phyloP scores from a whole-genome alignment of 2,329 filamentous ascomycete genomes.

The Exophiala aquamarina region DNA sequence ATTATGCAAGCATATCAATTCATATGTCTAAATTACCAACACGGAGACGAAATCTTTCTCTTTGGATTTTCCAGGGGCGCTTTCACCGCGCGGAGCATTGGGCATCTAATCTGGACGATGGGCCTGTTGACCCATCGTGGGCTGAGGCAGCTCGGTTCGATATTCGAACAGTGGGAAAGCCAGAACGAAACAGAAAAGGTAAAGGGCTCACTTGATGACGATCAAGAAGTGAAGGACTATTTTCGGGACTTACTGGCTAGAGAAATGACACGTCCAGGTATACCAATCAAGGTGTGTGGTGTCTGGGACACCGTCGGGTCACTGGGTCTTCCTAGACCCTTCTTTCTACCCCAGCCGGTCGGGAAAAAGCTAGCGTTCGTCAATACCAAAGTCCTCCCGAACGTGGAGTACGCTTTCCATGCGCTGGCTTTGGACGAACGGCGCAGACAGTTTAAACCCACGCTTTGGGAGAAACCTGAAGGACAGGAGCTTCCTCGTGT shows the following conservation, averaged over 20 bases:
- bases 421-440: slow-evolving; percentile 40
- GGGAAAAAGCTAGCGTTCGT: slow-evolving; percentile 28
- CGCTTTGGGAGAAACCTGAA: slow-evolving; percentile 50
- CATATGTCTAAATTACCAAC: slow-evolving; percentile 28
- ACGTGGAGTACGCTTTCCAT: slow-evolving; percentile 40
- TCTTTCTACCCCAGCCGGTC: slow-evolving; percentile 10
- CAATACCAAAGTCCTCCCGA: slow-evolving; percentile 29
- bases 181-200: slow-evolving; percentile 6
- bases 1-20: slow-evolving; percentile 10
- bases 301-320: slow-evolving; percentile 33
- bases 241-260: slow-evolving; percentile 2
- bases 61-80: slow-evolving; percentile 36
- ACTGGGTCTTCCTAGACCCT: slow-evolving; percentile 27
- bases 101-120: slow-evolving; percentile 32
- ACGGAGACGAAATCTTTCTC: slow-evolving; percentile 34
- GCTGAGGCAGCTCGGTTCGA: slow-evolving; percentile 6
- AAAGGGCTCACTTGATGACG: slow-evolving; percentile 1
- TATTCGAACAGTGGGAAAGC: slow-evolving; percentile 17
- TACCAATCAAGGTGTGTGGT: slow-evolving; percentile 27
- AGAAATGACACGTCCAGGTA: slow-evolving; percentile 2
- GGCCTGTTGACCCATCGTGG: slow-evolving; percentile 26
- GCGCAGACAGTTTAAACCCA: slow-evolving; percentile 49
- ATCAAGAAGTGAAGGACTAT: slow-evolving; percentile 4
- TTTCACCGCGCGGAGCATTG: slow-evolving; percentile 35
- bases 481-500: slow-evolving; percentile 26